A percentile compares a stretch with the other conserved stretches of the same genome.
phyloP scores from a whole-genome alignment of 768 basidiomycete species.

The Collybiopsis confluens region DNA sequence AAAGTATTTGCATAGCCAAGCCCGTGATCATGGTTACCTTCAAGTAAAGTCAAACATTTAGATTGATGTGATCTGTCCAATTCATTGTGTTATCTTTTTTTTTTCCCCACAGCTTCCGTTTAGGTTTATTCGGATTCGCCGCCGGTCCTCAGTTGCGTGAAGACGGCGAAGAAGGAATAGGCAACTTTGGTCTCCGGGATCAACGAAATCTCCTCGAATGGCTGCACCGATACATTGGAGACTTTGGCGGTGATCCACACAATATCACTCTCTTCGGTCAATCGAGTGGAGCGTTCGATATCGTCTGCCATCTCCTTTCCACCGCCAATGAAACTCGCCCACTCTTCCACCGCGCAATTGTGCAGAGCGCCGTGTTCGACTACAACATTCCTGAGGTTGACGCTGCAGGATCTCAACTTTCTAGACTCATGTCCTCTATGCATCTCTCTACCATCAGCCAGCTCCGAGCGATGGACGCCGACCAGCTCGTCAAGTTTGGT shows the following conservation, averaged over 20 bases:
- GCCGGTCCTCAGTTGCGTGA: conserved; percentile 60
- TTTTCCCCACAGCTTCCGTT: conserved; percentile 59
- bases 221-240: conserved; percentile 53
- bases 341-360: conserved; percentile 67
- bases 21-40: conserved; percentile 70
- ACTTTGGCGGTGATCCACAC: conserved; percentile 66
- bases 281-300: conserved; percentile 53
- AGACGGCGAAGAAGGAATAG: conserved; percentile 71
- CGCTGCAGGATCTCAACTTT: conserved; percentile 64
- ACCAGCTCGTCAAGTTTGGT: conserved; percentile 50
- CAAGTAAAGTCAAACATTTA: conserved; percentile 49
- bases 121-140: conserved; percentile 77
- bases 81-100: not conserved
- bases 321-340: conserved; percentile 52
- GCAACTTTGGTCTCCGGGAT: conserved; percentile 76
- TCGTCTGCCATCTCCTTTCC: conserved; percentile 62
- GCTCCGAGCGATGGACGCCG: conserved; percentile 54
- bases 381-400: conserved; percentile 55
- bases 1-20: conserved; percentile 56
- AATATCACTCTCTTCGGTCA: conserved; percentile 51
- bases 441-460: conserved; percentile 54
- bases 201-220: conserved; percentile 63
- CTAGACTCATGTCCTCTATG: conserved; percentile 55
- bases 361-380: conserved; percentile 70
- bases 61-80: conserved; percentile 11